phyloP scores from a whole-genome alignment of 768 basidiomycete species.

The Flagelloscypha sp. region DNA sequence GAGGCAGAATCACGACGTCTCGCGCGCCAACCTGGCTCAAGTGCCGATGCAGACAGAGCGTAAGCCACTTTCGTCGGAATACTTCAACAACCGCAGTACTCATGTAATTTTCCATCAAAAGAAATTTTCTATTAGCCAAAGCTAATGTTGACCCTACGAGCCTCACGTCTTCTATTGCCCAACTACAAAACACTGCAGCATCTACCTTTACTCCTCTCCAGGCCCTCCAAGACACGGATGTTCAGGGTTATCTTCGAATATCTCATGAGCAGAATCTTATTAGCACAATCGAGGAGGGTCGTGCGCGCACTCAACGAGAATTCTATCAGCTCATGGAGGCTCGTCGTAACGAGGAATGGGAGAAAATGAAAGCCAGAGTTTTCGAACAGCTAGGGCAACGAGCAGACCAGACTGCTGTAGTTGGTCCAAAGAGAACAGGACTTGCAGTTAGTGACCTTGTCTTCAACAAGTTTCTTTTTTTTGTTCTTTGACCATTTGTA shows the following conservation, averaged over 20 bases:
- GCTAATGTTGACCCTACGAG: slow-evolving; percentile 92
- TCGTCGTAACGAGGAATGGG: slow-evolving; percentile 75
- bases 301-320: slow-evolving; percentile 75
- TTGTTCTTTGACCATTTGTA: slow-evolving; percentile 1
- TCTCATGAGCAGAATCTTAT: slow-evolving; percentile 93
- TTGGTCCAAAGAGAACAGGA: slow-evolving; percentile 53
- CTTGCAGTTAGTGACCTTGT: slow-evolving; percentile 48
- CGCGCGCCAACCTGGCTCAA: slow-evolving; percentile 55
- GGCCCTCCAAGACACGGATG: slow-evolving; percentile 89
- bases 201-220: slow-evolving; percentile 85
- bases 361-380: slow-evolving; percentile 79
- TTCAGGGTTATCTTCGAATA: slow-evolving; percentile 89
- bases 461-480: slow-evolving; percentile 30
- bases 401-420: slow-evolving; percentile 45
- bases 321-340: slow-evolving; percentile 79
- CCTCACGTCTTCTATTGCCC: slow-evolving; percentile 73
- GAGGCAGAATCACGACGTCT: slow-evolving; percentile 87
- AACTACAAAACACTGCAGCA: slow-evolving; percentile 70
- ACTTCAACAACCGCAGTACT: slow-evolving; percentile 5
- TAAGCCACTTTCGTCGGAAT: slow-evolving; percentile 26
- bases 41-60: slow-evolving; percentile 69
- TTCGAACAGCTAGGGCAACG: slow-evolving; percentile 84
- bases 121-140: slow-evolving; percentile 88
- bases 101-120: slow-evolving; percentile 20
- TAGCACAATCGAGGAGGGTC: slow-evolving; percentile 85